Conservation (phyloP, 768 basidiomycete genomes). For the Dendrothele bispora region DNA sequence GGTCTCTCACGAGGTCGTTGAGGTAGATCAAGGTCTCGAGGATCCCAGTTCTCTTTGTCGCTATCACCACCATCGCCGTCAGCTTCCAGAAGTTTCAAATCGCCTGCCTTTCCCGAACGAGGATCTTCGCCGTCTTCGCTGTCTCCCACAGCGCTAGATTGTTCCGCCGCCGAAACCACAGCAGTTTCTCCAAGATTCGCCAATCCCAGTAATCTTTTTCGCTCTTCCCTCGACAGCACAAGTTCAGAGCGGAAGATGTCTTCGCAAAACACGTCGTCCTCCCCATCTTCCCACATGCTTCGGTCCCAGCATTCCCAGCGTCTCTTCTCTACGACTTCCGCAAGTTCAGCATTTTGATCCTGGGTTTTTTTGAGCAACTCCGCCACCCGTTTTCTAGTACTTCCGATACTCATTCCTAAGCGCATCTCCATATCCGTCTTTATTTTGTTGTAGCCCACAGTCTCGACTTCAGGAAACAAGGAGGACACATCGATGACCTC, state of each 20-base stretch:
- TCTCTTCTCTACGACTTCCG: not conserved
- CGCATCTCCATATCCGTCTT: not conserved
- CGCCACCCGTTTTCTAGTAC: not conserved
- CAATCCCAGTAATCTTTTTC: conserved; percentile 25
- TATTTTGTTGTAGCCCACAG: too few relatives aligned
- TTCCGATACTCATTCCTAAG: conserved; percentile 1
- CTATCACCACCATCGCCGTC: conserved; percentile 5
- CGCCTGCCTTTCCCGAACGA: not conserved
- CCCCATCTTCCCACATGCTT: not conserved
- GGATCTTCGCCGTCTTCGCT: not conserved
- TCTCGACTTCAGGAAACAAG: too few relatives aligned
- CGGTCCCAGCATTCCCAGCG: not conserved
- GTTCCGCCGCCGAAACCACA: not conserved
- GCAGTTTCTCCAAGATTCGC: not conserved
- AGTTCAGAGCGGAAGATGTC: conserved; percentile 26
- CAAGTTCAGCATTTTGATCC: not conserved
- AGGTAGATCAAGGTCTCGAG: too few relatives aligned
- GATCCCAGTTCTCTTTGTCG: conserved; percentile 3
- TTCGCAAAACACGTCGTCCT: conserved; percentile 8
- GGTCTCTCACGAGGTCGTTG: too few relatives aligned
- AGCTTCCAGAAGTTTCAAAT: not conserved
- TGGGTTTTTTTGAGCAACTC: not conserved
- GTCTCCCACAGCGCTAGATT: not conserved
- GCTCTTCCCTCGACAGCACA: conserved; percentile 42
- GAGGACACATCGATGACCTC: not conserved